Percentiles rank a stretch among this genome's conserved stretches.
These are phyloP conservation scores for Candida suzukii DNA, from an alignment of 805 yeast genomes.

Conservation along the genomic window DNA sequence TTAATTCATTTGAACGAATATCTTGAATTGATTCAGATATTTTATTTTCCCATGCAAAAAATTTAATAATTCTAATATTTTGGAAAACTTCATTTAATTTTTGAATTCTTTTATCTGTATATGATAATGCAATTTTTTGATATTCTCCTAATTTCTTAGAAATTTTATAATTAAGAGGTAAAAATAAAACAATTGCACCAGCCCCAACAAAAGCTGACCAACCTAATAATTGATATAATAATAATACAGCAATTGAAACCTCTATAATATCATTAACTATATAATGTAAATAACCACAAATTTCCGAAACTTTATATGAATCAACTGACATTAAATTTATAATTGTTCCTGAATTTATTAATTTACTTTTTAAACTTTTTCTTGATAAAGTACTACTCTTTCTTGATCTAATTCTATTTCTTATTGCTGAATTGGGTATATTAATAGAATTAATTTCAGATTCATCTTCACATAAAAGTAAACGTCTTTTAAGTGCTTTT, in stretches of 20 bases:
- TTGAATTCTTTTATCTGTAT: constrained; percentile 91
- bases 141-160: constrained; percentile 53
- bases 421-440: too few relatives aligned
- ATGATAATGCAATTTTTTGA: constrained; percentile 65
- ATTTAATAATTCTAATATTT: constrained; percentile 87
- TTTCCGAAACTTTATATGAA: constrained; percentile 92
- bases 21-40: constrained; percentile 65
- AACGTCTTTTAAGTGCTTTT: constrained; percentile 76
- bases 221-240: constrained; percentile 70
- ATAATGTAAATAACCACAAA: constrained; percentile 85
- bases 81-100: constrained; percentile 88
- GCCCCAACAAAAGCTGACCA: constrained; percentile 88
- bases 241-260: constrained; percentile 57
- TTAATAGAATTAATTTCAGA: constrained; percentile 28
- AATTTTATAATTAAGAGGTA: constrained; percentile 70
- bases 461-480: too few relatives aligned
- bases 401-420: too few relatives aligned
- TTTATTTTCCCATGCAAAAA: constrained; percentile 92
- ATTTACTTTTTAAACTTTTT: constrained; percentile 19
- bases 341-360: constrained; percentile 81
- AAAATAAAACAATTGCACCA: constrained; percentile 46
- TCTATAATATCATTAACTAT: constrained; percentile 67
- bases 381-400: too few relatives aligned
- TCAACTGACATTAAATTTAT: constrained; percentile 95
- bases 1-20: constrained; percentile 70